Evolutionary conservation across 495 filamentous ascomycete genomes (phyloP).

Genomic region (Hypoxylon fuscum): DNA sequence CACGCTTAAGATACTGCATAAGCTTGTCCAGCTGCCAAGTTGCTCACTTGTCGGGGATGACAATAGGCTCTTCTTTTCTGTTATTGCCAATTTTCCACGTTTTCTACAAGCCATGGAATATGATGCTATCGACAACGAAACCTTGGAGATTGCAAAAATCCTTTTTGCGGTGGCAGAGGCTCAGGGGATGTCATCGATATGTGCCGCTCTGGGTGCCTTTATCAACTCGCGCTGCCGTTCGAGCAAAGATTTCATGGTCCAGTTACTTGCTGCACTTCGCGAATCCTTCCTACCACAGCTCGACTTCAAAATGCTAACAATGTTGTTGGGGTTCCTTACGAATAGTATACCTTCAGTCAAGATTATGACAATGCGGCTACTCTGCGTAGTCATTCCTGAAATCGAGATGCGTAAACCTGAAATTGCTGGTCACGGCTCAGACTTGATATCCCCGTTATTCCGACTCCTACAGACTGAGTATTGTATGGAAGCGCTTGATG

Average conservation of each 20-base stretch:
- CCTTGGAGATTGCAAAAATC: constrained; percentile 69
- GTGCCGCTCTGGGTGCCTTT: constrained; percentile 71
- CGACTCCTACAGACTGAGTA: constrained; percentile 92
- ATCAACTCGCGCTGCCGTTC: constrained; percentile 73
- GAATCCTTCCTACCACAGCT: constrained; percentile 82
- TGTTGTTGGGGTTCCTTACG: constrained; percentile 89
- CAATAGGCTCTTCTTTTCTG: constrained; percentile 80
- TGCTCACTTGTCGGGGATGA: constrained; percentile 83
- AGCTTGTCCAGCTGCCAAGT: constrained; percentile 79
- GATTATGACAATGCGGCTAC: constrained; percentile 86
- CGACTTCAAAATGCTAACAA: constrained; percentile 85
- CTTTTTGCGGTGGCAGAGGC: constrained; percentile 77
- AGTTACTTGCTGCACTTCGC: constrained; percentile 78
- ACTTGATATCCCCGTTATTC: constrained; percentile 92
- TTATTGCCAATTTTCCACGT: constrained; percentile 88
- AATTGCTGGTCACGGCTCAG: constrained; percentile 89
- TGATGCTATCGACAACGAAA: constrained; percentile 60
- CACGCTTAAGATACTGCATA: constrained; percentile 80
- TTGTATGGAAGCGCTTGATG: constrained; percentile 87
- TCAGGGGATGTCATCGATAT: constrained; percentile 67
- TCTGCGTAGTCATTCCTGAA: constrained; percentile 84
- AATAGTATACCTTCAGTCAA: constrained; percentile 91
- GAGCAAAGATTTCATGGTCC: constrained; percentile 78
- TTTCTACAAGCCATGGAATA: constrained; percentile 84
- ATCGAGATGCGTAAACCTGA: constrained; percentile 94